These are phyloP conservation scores for Uronychia binucleata DNA, from an alignment of 73 alveolate genomes.

Conservation along the genomic window DNA sequence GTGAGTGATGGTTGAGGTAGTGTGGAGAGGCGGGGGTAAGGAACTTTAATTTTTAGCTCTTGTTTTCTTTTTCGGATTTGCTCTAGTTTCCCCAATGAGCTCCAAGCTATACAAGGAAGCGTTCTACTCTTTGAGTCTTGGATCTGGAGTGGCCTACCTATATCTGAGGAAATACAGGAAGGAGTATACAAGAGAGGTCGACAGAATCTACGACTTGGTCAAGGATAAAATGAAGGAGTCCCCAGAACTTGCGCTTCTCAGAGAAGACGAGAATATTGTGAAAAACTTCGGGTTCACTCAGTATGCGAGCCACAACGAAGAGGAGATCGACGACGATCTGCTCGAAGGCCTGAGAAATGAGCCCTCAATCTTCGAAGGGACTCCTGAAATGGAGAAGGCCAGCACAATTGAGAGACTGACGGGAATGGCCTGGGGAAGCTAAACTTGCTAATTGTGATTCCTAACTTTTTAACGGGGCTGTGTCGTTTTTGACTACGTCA, in stretches of 20 bases:
- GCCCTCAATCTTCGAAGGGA: conserved; percentile 9
- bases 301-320: conserved; percentile 3
- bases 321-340: conserved; percentile 21
- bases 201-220: conserved; percentile 24
- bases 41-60: conserved; percentile 11
- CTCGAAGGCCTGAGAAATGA: conserved; percentile 1
- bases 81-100: conserved; percentile 46
- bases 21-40: too few species aligned
- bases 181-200: conserved; percentile 28
- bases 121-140: conserved; percentile 26
- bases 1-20: too few species aligned
- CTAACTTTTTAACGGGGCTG: not conserved
- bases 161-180: conserved; percentile 21
- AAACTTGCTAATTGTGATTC: not conserved
- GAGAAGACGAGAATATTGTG: conserved; percentile 42
- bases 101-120: conserved; percentile 52
- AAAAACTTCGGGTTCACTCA: conserved; percentile 60
- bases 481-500: too few species aligned
- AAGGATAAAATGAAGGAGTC: conserved; percentile 8
- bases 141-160: conserved; percentile 8
- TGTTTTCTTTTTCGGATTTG: conserved; percentile 35
- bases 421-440: not conserved
- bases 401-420: not conserved
- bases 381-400: not conserved
- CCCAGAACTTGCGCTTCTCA: conserved; percentile 13